phyloP scores from a whole-genome alignment of 257 asterid species.

The Solanum rostratum region DNA sequence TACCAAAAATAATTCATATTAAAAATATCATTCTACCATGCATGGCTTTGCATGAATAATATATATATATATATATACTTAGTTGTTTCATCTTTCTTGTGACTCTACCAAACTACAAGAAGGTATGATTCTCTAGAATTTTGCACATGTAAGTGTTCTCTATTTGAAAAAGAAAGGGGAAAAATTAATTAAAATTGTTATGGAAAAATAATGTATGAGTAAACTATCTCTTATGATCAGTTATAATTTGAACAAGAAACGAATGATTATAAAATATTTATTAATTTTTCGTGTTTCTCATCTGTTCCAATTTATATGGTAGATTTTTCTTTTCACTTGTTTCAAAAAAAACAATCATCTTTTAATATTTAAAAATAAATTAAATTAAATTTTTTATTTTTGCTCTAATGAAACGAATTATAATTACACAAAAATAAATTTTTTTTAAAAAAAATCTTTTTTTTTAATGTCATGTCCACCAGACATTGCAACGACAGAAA shows the following conservation, averaged over 20 bases:
- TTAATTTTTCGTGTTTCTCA: background rate
- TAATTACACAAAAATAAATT: fast-evolving
- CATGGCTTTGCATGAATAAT: background rate
- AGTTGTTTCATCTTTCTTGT: background rate
- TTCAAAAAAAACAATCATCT: too few relatives aligned
- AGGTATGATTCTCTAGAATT: background rate
- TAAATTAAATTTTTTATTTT: background rate
- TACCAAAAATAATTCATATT: background rate
- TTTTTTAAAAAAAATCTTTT: too few relatives aligned
- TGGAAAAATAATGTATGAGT: background rate
- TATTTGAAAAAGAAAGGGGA: background rate
- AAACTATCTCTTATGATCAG: background rate
- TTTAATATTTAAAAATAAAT: too few relatives aligned
- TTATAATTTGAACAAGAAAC: background rate
- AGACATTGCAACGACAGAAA: background rate
- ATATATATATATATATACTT: background rate
- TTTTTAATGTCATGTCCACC: background rate
- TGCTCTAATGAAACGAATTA: too few relatives aligned
- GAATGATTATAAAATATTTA: background rate
- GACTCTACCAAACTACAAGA: background rate
- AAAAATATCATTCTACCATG: background rate
- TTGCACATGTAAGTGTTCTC: background rate
- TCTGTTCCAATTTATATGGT: background rate
- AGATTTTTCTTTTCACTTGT: background rate
- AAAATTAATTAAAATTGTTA: background rate